Conservation (phyloP, 179 eudicot genomes). For the Nepenthes alata region DNA sequence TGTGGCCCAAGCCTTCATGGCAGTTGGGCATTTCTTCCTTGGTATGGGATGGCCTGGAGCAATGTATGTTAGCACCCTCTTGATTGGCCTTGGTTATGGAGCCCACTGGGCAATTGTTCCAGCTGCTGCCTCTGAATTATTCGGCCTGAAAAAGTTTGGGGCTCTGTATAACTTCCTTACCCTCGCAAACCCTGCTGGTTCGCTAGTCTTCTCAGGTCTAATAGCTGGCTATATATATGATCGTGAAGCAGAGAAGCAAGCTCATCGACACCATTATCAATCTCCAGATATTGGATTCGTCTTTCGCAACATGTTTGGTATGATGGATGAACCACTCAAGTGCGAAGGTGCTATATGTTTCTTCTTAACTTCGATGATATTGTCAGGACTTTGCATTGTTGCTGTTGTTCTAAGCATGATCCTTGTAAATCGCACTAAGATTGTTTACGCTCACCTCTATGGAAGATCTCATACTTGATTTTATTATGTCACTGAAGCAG, state of each 20-base stretch:
- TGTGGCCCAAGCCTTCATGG: constrained; percentile 34
- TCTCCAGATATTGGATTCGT: constrained; percentile 16
- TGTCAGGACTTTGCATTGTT: constrained; percentile 63
- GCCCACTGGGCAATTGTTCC: constrained; percentile 55
- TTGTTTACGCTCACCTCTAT: constrained; percentile 62
- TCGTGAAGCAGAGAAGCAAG: constrained; percentile 46
- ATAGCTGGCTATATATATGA: constrained; percentile 45
- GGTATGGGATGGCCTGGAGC: constrained; percentile 47
- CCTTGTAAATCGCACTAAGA: constrained; percentile 72
- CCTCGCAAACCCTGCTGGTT: constrained; percentile 45
- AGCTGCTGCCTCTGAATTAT: constrained; percentile 46
- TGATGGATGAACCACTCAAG: constrained; percentile 44
- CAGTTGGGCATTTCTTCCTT: constrained; percentile 29
- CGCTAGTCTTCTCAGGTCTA: constrained; percentile 38
- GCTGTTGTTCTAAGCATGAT: constrained; percentile 58
- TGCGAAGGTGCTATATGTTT: constrained; percentile 81
- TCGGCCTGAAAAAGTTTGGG: constrained; percentile 45
- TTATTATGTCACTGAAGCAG: not conserved
- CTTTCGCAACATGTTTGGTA: constrained; percentile 13
- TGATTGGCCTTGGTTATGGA: constrained; percentile 49
- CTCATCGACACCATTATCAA: constrained; percentile 16
- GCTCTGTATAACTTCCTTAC: constrained; percentile 45
- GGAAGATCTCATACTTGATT: constrained; percentile 46
- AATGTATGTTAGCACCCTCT: constrained; percentile 32
- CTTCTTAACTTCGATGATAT: constrained; percentile 62